phyloP scores from a whole-genome alignment of 495 filamentous ascomycete species.

The Aspergillus hancockii region DNA sequence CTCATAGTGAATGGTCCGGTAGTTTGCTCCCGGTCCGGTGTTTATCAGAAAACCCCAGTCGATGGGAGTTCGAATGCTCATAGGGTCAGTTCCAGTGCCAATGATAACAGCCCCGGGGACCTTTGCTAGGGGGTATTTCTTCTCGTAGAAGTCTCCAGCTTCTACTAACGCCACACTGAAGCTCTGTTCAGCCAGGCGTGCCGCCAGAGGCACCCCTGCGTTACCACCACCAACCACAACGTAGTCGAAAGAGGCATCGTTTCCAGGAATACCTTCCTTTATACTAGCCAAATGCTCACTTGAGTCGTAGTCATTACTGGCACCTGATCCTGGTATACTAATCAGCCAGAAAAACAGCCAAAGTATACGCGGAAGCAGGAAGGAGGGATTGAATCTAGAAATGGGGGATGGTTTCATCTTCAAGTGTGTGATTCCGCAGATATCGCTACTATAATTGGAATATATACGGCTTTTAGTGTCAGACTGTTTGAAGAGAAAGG shows the following conservation, averaged over 20 bases:
- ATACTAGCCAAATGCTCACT: background rate
- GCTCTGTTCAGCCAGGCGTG: slow-evolving; percentile 41
- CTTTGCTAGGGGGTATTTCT: slow-evolving; percentile 39
- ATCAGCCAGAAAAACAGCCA: background rate
- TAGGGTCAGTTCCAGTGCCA: slow-evolving; percentile 34
- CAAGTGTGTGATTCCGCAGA: background rate
- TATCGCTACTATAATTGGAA: no score
- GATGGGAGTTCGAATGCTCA: slow-evolving; percentile 29
- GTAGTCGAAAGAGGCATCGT: slow-evolving; percentile 47
- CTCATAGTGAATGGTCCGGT: slow-evolving; percentile 41
- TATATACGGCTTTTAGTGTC: no score
- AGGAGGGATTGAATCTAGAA: background rate
- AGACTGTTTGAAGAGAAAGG: no score
- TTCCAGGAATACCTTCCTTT: slow-evolving; percentile 21
- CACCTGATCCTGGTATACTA: background rate
- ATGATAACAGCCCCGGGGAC: slow-evolving; percentile 44
- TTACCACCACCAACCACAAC: slow-evolving; percentile 56
- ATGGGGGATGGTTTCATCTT: background rate
- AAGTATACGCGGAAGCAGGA: background rate
- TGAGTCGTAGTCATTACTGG: background rate
- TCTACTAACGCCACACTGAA: slow-evolving; percentile 53
- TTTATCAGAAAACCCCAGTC: slow-evolving; percentile 53
- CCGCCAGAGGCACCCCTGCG: slow-evolving; percentile 47
- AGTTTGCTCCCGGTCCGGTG: slow-evolving; percentile 30
- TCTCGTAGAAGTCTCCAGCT: slow-evolving; percentile 59